Percentiles rank a stretch among this genome's conserved stretches.
Conservation (phyloP, 108 stramenopile genomes). For the Skeletonema menzelii region DNA sequence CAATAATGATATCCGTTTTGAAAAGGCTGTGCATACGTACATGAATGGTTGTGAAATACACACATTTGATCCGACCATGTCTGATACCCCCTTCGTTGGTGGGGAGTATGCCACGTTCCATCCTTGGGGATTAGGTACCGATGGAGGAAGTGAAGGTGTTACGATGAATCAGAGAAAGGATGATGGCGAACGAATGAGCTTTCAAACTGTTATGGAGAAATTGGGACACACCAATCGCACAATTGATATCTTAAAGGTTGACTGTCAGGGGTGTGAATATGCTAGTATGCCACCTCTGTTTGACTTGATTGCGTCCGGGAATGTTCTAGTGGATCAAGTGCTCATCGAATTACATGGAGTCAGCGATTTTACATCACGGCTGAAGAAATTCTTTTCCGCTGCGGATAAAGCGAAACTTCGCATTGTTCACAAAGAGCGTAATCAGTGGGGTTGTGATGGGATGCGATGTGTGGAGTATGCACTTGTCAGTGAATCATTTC, state of each 20-base stretch:
- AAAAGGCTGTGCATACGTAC: conserved; percentile 15
- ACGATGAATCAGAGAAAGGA: background rate
- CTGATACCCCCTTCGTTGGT: conserved; percentile 18
- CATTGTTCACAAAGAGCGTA: conserved; percentile 21
- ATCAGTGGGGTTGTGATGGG: conserved; percentile 32
- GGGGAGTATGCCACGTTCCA: conserved; percentile 34
- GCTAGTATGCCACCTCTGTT: conserved; percentile 26
- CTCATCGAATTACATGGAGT: conserved; percentile 19
- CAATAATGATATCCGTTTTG: conserved; percentile 33
- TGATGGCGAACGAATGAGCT: conserved; percentile 13
- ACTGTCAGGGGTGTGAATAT: conserved; percentile 37
- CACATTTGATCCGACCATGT: conserved; percentile 45
- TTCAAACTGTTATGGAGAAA: conserved; percentile 23
- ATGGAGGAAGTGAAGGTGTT: conserved; percentile 2
- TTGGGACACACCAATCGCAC: conserved; percentile 32
- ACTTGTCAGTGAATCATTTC: conserved; percentile 8
- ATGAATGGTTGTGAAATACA: conserved; percentile 42
- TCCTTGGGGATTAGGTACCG: conserved; percentile 38
- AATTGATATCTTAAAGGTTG: conserved; percentile 43
- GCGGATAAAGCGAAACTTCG: conserved; percentile 38
- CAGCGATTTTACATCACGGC: background rate
- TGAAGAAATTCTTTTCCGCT: conserved; percentile 6
- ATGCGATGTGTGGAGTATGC: conserved; percentile 5
- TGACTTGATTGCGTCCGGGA: conserved; percentile 21
- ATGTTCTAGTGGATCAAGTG: conserved; percentile 23